Evolutionary conservation across 495 filamentous ascomycete species (phyloP).

Genomic region (Penicillium crystallinum): DNA sequence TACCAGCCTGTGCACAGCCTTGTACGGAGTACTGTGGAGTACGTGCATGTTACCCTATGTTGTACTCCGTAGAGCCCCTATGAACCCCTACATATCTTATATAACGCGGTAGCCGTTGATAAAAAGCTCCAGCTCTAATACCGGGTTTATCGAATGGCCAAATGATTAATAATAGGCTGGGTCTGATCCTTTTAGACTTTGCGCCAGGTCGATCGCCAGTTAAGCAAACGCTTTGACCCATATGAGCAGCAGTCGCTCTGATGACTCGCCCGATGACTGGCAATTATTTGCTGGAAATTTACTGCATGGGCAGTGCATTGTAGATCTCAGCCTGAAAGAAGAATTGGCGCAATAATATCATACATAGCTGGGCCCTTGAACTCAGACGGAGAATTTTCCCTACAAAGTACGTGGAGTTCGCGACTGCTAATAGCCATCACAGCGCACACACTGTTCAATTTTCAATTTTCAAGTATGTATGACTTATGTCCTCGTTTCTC

Average conservation of each 20-base stretch:
- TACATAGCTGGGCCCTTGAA: too few species aligned
- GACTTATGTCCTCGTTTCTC: too few species aligned
- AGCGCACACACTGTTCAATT: too few species aligned
- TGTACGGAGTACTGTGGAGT: too few species aligned
- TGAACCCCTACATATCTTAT: not conserved
- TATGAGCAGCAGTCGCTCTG: not conserved
- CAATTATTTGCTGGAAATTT: not conserved
- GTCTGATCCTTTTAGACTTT: not conserved
- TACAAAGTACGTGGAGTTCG: too few species aligned
- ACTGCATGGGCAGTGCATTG: not conserved
- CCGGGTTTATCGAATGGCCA: not conserved
- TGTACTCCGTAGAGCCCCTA: too few species aligned
- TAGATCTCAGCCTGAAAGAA: not conserved
- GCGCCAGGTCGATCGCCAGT: not conserved
- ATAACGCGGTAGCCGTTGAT: not conserved
- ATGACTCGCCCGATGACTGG: not conserved
- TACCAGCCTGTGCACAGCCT: not conserved
- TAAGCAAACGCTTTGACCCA: constrained; percentile 1
- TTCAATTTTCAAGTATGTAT: too few species aligned
- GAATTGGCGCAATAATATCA: too few species aligned
- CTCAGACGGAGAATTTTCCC: too few species aligned
- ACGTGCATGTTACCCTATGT: too few species aligned
- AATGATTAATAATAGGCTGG: not conserved
- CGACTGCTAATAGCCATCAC: too few species aligned
- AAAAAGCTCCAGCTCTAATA: not conserved